phyloP scores from a whole-genome alignment of 768 basidiomycete genomes.

The Lyophyllum semitale region DNA sequence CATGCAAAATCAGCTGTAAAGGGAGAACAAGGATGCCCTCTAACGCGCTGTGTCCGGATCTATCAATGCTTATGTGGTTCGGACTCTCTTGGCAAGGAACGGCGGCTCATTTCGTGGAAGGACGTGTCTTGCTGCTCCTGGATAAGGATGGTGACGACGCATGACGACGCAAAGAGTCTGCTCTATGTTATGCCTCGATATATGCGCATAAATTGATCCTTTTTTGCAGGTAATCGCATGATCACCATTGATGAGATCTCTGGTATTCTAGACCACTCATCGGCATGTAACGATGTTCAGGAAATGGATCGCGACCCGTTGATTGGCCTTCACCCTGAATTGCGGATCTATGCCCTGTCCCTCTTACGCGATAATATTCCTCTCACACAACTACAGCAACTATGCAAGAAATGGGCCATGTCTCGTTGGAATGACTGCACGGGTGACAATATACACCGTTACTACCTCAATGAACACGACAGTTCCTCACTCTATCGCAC shows the following conservation, averaged over 20 bases:
- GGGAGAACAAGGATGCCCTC: not conserved
- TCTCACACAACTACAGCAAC: constrained; percentile 18
- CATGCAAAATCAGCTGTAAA: not conserved
- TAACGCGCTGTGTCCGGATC: not conserved
- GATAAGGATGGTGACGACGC: not conserved
- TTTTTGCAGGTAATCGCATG: not conserved
- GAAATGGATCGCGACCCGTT: constrained; percentile 7
- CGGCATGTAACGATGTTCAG: not conserved
- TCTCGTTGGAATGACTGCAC: constrained; percentile 14
- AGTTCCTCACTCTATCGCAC: constrained; percentile 23
- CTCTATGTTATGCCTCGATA: not conserved
- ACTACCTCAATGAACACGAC: constrained; percentile 16
- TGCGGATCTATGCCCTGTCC: constrained; percentile 9
- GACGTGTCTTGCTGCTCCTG: not conserved
- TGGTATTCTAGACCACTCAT: not conserved
- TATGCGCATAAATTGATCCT: not conserved
- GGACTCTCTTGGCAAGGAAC: not conserved
- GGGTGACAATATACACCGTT: constrained; percentile 19
- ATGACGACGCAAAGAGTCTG: not conserved
- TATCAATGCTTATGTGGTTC: constrained; percentile 1
- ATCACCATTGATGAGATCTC: not conserved
- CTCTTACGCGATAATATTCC: constrained; percentile 19
- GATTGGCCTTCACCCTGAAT: constrained; percentile 1
- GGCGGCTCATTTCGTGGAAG: not conserved
- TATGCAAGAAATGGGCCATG: constrained; percentile 20